A percentile compares a stretch with the other conserved stretches of the same genome.
phyloP scores from a whole-genome alignment of 352 stramenopile species.

The Aphanomyces invadans region DNA sequence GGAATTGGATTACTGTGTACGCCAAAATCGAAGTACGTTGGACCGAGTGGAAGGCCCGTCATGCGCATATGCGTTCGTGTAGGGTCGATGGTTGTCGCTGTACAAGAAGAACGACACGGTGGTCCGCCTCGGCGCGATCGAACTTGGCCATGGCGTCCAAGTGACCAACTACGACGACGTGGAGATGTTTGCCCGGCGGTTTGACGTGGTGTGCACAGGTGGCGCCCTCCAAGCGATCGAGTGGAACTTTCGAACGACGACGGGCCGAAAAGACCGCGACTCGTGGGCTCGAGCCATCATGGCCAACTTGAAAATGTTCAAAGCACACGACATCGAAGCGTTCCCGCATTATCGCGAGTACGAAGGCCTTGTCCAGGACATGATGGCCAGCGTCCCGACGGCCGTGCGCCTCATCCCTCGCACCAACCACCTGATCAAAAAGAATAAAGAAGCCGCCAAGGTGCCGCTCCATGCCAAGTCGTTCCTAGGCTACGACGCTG shows the following conservation, averaged over 20 bases:
- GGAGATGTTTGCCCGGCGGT: conserved; percentile 70
- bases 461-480: not conserved
- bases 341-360: conserved; percentile 49
- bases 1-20: conserved; percentile 1
- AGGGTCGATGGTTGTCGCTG: conserved; percentile 57
- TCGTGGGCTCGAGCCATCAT: conserved; percentile 59
- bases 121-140: conserved; percentile 48
- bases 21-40: conserved; percentile 10
- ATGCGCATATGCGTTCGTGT: not conserved
- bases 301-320: conserved; percentile 55
- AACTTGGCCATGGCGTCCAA: conserved; percentile 55
- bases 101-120: conserved; percentile 61
- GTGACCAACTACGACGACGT: conserved; percentile 55
- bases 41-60: not conserved
- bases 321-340: conserved; percentile 38
- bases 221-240: conserved; percentile 59
- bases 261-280: conserved; percentile 58
- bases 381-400: conserved; percentile 26
- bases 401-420: conserved; percentile 2
- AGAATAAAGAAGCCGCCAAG: not conserved
- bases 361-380: conserved; percentile 41
- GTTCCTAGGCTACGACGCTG: conserved; percentile 51
- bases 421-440: not conserved
- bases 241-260: conserved; percentile 67
- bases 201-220: conserved; percentile 66